Evolutionary conservation across 148 eudicot genomes (phyloP).

Genomic region (Persicaria maculosa): DNA sequence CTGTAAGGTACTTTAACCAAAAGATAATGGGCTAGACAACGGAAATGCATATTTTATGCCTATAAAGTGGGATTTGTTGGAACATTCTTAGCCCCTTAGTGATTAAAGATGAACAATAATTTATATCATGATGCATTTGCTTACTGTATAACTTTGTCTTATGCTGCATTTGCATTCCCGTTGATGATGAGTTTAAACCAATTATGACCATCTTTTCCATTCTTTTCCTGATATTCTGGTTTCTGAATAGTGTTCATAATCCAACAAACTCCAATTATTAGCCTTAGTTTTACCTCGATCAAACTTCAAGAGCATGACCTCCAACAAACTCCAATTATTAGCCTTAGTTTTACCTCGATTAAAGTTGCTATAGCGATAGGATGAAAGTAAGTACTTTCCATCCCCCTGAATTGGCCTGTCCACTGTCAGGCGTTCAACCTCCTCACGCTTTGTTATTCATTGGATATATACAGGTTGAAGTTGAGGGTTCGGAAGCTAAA

Average conservation of each 20-base stretch:
- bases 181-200: background rate
- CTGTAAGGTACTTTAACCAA: background rate
- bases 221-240: slow-evolving; percentile 4
- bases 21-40: background rate
- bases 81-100: slow-evolving; percentile 2
- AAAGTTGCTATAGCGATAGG: background rate
- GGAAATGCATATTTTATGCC: slow-evolving; percentile 5
- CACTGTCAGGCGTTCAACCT: background rate
- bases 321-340: background rate
- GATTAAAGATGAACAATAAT: background rate
- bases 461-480: no score
- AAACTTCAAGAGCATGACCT: background rate
- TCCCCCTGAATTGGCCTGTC: no score
- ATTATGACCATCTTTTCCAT: background rate
- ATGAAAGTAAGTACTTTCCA: no score
- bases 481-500: no score
- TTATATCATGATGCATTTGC: background rate
- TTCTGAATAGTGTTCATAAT: background rate
- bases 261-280: background rate
- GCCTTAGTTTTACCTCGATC: background rate
- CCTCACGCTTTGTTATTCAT: background rate
- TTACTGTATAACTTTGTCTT: slow-evolving; percentile 5
- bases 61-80: slow-evolving; percentile 4
- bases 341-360: background rate
- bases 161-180: slow-evolving; percentile 1